phyloP scores from a whole-genome alignment of 2,329 filamentous ascomycete species.

The Cladophialophora exuberans region DNA sequence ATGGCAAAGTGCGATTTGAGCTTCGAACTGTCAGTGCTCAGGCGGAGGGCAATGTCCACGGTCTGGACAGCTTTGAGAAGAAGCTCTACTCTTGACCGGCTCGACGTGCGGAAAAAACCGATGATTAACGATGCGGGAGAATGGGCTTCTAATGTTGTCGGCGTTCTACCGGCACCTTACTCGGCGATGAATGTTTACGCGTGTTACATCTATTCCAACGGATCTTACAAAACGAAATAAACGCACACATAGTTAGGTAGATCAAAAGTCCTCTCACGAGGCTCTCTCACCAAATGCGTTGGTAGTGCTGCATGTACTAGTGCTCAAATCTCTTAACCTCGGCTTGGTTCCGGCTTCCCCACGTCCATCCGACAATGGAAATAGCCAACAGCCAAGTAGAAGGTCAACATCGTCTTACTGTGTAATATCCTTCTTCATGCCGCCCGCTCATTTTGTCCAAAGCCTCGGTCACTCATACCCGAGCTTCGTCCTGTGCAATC shows the following conservation, averaged over 20 bases:
- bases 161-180: no score
- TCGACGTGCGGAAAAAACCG: not conserved
- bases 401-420: no score
- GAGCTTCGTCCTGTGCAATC: not conserved
- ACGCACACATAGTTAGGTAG: slow-evolving; percentile 1
- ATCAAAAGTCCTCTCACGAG: not conserved
- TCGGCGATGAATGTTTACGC: no score
- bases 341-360: no score
- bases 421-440: no score
- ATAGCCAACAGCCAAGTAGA: no score
- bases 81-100: slow-evolving; percentile 86
- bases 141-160: not conserved
- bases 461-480: slow-evolving; percentile 10
- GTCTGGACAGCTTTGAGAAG: slow-evolving; percentile 98
- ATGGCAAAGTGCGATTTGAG: slow-evolving; percentile 85
- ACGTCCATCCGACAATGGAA: no score
- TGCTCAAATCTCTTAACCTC: no score
- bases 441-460: not conserved
- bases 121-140: no score
- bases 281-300: not conserved
- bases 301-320: not conserved
- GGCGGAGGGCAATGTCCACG: slow-evolving; percentile 94
- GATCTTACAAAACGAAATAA: no score
- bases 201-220: no score
- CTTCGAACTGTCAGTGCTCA: slow-evolving; percentile 91